Evolutionary conservation across 2,329 filamentous ascomycete genomes (phyloP), one percentile per base, ranked within the genome.

Genomic region (Penicillium sp.): DNA sequence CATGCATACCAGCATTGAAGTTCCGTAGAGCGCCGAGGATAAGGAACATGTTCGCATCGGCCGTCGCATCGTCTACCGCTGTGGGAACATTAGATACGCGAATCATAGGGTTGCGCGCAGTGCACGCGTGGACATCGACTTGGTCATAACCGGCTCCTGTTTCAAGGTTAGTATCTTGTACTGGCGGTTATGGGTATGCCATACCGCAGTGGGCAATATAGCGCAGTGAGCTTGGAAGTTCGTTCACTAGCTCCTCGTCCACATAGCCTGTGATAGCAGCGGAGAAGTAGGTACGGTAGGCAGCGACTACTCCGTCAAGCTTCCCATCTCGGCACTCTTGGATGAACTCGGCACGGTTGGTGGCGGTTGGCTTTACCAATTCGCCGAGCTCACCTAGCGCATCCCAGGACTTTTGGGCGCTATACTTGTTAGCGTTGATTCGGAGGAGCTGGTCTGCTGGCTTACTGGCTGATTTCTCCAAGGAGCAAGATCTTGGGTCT

Each of bases 111-210:
- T 74, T 73, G 43, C 80, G 81, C 1, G 74, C 73, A 8, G 81
- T 85, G 73, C 87, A 91, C 31, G 85, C 84, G 38, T 78, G 66
- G 7, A 90, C 75, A 65, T 90, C 84, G 52, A 94, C 76, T 66
- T 89, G 85, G 67, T 95, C 89, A 69, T 95, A 95, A 29, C 89
- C 89, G 46, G 89, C 87, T 51, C 87, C 84, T 86, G 50, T 49
- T 22, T 13, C 10, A 6, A 22, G 14, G 16, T 20, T 52, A 51
- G 32, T 4, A 39, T 27, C 3, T 31, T 5, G 13, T 6, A 20
- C 11, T 8, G n/a, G 26, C 5, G 10, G 5, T 26, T 24, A 11
- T 5, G 8, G 13, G 20, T n/a, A 14, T 26, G 18, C 46, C 58
- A 42, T 65, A 71, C 69, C 68, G 47, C 68, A 70, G 42, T 71